phyloP scores from a whole-genome alignment of 305 asterid species.

The Rubia balearica region DNA sequence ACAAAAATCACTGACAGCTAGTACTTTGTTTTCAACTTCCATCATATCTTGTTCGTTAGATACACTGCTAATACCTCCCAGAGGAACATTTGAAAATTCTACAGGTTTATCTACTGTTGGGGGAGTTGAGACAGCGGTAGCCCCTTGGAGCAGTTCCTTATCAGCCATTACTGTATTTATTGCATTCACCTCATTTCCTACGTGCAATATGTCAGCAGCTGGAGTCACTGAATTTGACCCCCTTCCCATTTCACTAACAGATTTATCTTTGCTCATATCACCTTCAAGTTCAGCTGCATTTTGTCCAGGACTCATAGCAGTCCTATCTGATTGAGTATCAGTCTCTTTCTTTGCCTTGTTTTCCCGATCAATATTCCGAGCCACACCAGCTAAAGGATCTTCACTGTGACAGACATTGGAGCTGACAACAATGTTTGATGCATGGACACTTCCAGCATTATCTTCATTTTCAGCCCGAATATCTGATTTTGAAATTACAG shows the following conservation, averaged over 20 bases:
- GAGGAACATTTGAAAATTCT: not conserved
- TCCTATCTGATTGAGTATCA: conserved; percentile 7
- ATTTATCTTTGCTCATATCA: not conserved
- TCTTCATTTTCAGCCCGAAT: not conserved
- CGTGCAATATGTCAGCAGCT: conserved; percentile 5
- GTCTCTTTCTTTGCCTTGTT: conserved; percentile 13
- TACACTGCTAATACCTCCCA: conserved; percentile 3
- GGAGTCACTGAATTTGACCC: not conserved
- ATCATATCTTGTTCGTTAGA: not conserved
- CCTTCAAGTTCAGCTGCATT: not conserved
- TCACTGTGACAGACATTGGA: conserved; percentile 7
- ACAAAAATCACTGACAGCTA: not conserved
- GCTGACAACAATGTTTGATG: conserved; percentile 2
- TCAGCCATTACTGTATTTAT: not conserved
- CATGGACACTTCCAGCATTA: conserved; percentile 10
- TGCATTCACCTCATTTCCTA: not conserved
- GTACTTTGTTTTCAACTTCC: not conserved
- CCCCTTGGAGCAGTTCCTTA: conserved; percentile 3
- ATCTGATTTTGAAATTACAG: conserved; percentile 3
- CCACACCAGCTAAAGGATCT: conserved; percentile 10
- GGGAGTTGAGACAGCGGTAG: not conserved
- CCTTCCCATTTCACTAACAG: not conserved
- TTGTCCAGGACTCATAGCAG: not conserved
- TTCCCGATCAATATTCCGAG: conserved; percentile 1
- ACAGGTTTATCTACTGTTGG: not conserved